phyloP scores from a whole-genome alignment of 169 alveolate genomes.

The Plasmodium cynomolgi region DNA sequence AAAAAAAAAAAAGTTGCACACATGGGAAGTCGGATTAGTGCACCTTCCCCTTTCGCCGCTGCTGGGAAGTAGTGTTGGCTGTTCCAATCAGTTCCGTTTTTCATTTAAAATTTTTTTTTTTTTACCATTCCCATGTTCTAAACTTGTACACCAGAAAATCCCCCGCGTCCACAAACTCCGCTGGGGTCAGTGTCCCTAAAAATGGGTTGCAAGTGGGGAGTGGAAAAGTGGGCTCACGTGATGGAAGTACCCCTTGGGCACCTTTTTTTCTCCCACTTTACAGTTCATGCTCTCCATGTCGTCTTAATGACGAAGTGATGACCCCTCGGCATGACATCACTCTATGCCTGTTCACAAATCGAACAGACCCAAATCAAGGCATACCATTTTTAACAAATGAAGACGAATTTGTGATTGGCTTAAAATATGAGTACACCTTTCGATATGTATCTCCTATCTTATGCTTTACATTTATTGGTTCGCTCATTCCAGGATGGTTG shows the following conservation, averaged over 20 bases:
- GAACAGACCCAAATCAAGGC: slow-evolving; percentile 34
- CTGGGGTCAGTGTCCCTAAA: slow-evolving; percentile 78
- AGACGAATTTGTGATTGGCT: slow-evolving; percentile 85
- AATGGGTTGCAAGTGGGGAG: slow-evolving; percentile 29
- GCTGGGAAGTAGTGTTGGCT: background rate
- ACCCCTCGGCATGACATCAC: background rate
- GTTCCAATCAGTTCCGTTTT: background rate
- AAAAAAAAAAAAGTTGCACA: background rate
- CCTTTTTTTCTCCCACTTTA: background rate
- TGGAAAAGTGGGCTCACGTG: background rate
- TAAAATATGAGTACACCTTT: slow-evolving; percentile 81
- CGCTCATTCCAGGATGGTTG: slow-evolving; percentile 59
- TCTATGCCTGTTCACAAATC: background rate
- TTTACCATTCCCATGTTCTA: slow-evolving; percentile 82
- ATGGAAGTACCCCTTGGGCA: background rate
- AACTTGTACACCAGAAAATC: slow-evolving; percentile 77
- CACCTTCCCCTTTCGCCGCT: background rate
- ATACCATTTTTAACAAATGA: slow-evolving; percentile 84
- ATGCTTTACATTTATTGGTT: slow-evolving; percentile 72
- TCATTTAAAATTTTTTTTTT: background rate
- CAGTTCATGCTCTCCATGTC: background rate
- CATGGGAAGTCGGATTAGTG: background rate
- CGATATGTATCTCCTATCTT: slow-evolving; percentile 88
- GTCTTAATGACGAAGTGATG: background rate
- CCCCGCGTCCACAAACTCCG: slow-evolving; percentile 82